Percentiles rank a stretch among this genome's conserved stretches.
phyloP scores from a whole-genome alignment of 2,329 filamentous ascomycete genomes.

The Xylariaceae sp. region DNA sequence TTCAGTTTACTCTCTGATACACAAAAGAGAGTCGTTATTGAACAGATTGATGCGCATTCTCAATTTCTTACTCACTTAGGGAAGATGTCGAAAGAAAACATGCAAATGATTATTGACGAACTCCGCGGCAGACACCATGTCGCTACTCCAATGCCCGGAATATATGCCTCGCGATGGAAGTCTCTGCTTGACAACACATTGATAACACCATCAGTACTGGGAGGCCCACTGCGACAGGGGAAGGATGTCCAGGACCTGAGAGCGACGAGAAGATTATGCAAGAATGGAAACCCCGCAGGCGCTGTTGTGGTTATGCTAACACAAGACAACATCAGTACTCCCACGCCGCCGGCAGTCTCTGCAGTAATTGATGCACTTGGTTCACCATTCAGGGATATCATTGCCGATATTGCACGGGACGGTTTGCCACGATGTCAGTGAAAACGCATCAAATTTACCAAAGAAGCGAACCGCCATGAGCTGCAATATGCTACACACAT shows the following conservation, averaged over 20 bases:
- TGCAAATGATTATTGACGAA: constrained; percentile 52
- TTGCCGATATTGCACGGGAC: constrained; percentile 22
- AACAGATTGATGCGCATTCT: constrained; percentile 55
- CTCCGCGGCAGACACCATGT: constrained; percentile 12
- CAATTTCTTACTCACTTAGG: constrained; percentile 54
- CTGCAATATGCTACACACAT: background rate
- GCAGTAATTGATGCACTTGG: constrained; percentile 23
- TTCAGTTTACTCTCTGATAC: constrained; percentile 43
- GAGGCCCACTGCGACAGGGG: constrained; percentile 50
- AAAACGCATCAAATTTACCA: background rate
- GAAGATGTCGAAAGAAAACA: constrained; percentile 47
- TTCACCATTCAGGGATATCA: constrained; percentile 21
- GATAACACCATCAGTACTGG: constrained; percentile 55
- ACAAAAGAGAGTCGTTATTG: constrained; percentile 42
- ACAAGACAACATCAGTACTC: constrained; percentile 30
- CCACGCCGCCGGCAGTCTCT: constrained; percentile 38
- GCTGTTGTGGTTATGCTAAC: constrained; percentile 20
- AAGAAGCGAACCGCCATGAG: too few relatives aligned
- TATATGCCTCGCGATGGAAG: constrained; percentile 70
- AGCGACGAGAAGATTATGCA: constrained; percentile 41
- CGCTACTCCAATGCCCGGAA: constrained; percentile 58
- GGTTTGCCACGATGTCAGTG: constrained; percentile 6
- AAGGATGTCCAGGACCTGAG: constrained; percentile 44
- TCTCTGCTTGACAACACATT: constrained; percentile 62
- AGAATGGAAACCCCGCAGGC: constrained; percentile 26